A percentile compares a stretch with the other conserved stretches of the same genome.
Evolutionary conservation across 2,329 filamentous ascomycete genomes (phyloP).

Genomic region (Amphichorda felina): DNA sequence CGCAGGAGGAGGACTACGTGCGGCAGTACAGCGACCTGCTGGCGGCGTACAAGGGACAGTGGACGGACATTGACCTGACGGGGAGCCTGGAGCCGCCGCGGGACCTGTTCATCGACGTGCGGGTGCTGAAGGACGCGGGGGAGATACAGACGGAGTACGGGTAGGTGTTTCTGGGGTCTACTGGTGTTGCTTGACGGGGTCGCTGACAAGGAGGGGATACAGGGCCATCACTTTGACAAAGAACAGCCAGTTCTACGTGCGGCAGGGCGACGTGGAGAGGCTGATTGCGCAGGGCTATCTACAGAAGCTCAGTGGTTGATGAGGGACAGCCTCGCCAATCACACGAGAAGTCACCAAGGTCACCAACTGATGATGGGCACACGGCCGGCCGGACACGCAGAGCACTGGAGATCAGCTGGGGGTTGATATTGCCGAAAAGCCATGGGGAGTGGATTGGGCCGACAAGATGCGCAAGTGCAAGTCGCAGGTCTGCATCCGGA

Average conservation of each 20-base stretch:
- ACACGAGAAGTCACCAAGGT: too few relatives aligned
- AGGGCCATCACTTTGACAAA: slow-evolving; percentile 94
- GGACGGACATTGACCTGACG: slow-evolving; percentile 95
- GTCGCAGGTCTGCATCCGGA: too few relatives aligned
- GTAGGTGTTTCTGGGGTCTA: slow-evolving; percentile 30
- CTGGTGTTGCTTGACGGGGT: slow-evolving; percentile 14
- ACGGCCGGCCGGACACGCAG: too few relatives aligned
- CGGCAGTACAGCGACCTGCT: slow-evolving; percentile 83
- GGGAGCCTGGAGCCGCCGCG: slow-evolving; percentile 88
- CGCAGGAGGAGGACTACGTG: slow-evolving; percentile 94
- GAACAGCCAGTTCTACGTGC: slow-evolving; percentile 96
- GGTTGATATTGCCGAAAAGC: too few relatives aligned
- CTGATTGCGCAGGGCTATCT: slow-evolving; percentile 91
- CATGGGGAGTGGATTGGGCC: too few relatives aligned
- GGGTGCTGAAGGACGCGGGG: slow-evolving; percentile 90
- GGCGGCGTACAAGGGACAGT: slow-evolving; percentile 94
- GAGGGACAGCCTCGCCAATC: too few relatives aligned
- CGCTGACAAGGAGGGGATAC: too few relatives aligned
- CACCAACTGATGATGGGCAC: too few relatives aligned
- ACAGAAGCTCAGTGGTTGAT: slow-evolving; percentile 59
- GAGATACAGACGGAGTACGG: slow-evolving; percentile 99
- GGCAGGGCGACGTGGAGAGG: slow-evolving; percentile 89
- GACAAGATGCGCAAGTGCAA: too few relatives aligned
- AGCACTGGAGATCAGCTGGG: too few relatives aligned
- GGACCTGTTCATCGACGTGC: slow-evolving; percentile 93